These are phyloP conservation scores for Perkinsus marinus DNA, from an alignment of 169 alveolate species.

Conservation along the genomic window DNA sequence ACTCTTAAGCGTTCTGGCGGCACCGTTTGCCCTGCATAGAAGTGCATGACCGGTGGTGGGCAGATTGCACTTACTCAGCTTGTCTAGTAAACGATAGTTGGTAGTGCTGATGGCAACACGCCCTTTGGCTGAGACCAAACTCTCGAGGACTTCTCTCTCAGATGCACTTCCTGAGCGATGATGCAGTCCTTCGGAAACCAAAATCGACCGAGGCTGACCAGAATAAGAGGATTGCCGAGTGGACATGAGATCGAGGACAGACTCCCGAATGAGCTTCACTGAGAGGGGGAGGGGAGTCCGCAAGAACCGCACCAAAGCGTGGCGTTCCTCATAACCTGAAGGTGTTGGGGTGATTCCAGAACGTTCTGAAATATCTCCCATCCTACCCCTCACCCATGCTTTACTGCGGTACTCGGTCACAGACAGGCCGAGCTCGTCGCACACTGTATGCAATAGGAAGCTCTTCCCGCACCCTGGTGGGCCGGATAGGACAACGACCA, in stretches of 20 bases:
- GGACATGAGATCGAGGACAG: background rate
- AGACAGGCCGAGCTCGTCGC: background rate
- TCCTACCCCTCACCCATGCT: background rate
- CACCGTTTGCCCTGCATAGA: background rate
- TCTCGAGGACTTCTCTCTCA: background rate
- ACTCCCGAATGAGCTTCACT: background rate
- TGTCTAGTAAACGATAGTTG: background rate
- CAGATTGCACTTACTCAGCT: background rate
- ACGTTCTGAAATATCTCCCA: background rate
- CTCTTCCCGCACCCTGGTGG: background rate
- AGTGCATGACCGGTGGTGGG: background rate
- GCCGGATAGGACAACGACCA: background rate
- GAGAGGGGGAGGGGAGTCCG: background rate
- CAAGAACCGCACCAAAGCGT: background rate
- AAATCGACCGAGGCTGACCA: background rate
- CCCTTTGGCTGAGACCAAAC: background rate
- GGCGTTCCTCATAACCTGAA: background rate
- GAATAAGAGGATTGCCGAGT: background rate
- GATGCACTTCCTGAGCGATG: background rate
- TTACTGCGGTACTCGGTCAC: background rate
- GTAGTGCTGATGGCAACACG: background rate
- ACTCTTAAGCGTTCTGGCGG: background rate
- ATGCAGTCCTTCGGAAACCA: background rate
- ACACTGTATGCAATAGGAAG: background rate
- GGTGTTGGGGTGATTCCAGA: background rate